Evolutionary conservation across 148 eudicot species (phyloP), one percentile per base, ranked within the genome.

Genomic region (Agrostemma githago): DNA sequence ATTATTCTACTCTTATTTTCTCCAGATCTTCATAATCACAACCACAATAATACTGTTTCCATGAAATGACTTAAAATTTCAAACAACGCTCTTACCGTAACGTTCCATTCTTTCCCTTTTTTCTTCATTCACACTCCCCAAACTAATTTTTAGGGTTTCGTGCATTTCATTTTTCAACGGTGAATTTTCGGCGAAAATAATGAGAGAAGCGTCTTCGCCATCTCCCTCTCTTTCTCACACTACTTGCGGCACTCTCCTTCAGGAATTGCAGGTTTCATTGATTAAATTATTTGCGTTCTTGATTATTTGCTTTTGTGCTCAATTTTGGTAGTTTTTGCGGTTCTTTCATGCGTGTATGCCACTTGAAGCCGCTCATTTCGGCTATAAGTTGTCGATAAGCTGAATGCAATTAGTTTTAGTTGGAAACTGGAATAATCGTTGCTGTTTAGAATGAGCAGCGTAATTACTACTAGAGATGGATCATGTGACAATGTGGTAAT

Each of bases 171-270:
- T 42, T 66, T 17, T 8, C 2, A n/a, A 2, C 15, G 10, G 8
- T 21, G 16, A 12, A 17, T 20, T 61, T 12, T 67, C 21, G 10
- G 12, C 0, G 16, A 6, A 2, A 67, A 67, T 42, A 4, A 67
- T 43, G 71, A 42, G 71, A 67, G 41, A 21, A 37, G 2, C 42
- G 6, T 73, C 63, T 21, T 71, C 42, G 70, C 75, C 75, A 71
- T 66, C 70, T 67, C 56, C 56, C 3, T 67, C 71, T 67, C 71
- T 7, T 11, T 67, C 71, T 67, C 54, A 67, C 6, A 67, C 71
- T 67, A 67, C 71, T 67, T 67, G 71, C 12, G 71, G 71, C 38
- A 43, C 71, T 67, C 71, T 67, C 14, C 71, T 67, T 16, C 54
- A n/a, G 11, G 71, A 67, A 67, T 67, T 67, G 21, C 71, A 67